phyloP scores from a whole-genome alignment of 73 alveolate genomes.

The Urostyla sp. region DNA sequence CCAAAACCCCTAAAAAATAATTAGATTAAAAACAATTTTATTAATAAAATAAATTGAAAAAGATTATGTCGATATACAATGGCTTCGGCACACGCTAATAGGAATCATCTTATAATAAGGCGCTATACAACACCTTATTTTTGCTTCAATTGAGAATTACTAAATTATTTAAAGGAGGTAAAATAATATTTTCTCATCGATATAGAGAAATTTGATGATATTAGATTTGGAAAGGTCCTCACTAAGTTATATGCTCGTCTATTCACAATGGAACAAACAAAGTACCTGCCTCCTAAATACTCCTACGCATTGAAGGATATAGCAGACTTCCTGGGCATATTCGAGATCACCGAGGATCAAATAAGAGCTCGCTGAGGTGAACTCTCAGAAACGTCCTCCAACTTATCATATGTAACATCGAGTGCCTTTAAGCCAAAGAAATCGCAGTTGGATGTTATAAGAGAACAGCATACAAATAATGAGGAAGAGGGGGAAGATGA shows the following conservation, averaged over 20 bases:
- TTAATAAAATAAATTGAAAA: background rate
- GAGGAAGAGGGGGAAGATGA: slow-evolving; percentile 41
- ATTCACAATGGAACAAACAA: slow-evolving; percentile 54
- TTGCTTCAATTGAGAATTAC: slow-evolving; percentile 30
- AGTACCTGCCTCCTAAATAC: slow-evolving; percentile 61
- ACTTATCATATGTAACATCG: slow-evolving; percentile 39
- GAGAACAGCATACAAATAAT: slow-evolving; percentile 13
- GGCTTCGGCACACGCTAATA: slow-evolving; percentile 61
- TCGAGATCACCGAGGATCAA: slow-evolving; percentile 42
- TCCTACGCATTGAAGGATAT: slow-evolving; percentile 48
- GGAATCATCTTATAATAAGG: slow-evolving; percentile 46
- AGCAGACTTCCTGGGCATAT: slow-evolving; percentile 40
- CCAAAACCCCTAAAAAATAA: too few species aligned
- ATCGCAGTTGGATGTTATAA: slow-evolving; percentile 5
- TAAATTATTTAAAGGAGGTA: slow-evolving; percentile 26
- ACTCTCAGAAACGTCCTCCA: slow-evolving; percentile 29
- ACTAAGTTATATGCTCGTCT: slow-evolving; percentile 10
- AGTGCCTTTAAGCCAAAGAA: slow-evolving; percentile 44
- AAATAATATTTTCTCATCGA: background rate
- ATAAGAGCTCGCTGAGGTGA: slow-evolving; percentile 13
- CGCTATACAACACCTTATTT: slow-evolving; percentile 41
- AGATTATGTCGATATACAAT: slow-evolving; percentile 54
- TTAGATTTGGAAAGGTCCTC: slow-evolving; percentile 23
- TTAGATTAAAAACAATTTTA: too few species aligned
- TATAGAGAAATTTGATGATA: slow-evolving; percentile 48